Conservation (phyloP, 257 asterid species). For the Handroanthus guayacan region DNA sequence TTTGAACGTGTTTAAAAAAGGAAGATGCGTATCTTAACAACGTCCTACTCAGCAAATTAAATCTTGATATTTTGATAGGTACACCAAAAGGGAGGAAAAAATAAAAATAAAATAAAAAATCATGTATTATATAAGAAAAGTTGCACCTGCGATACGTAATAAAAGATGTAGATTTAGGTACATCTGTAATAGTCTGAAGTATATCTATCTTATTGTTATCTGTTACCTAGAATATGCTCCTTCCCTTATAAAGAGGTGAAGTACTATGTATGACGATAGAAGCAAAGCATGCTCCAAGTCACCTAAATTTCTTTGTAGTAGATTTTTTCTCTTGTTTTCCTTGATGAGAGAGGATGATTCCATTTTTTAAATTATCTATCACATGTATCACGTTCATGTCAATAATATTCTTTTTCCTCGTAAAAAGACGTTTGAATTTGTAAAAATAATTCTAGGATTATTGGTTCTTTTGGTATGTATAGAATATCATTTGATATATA, state of each 20-base stretch:
- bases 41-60: constrained; percentile 17
- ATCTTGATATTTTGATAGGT: constrained; percentile 21
- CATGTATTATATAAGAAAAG: neutral
- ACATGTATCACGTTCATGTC: too few species aligned
- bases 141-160: neutral
- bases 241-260: too few species aligned
- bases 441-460: too few species aligned
- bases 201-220: neutral
- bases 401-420: too few species aligned
- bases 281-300: neutral
- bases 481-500: too few species aligned
- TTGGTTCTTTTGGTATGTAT: too few species aligned
- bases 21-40: neutral
- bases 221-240: neutral
- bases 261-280: neutral
- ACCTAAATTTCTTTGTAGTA: neutral
- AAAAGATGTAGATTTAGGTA: neutral
- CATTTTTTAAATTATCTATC: too few species aligned
- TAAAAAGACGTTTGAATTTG: too few species aligned
- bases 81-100: neutral
- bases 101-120: neutral
- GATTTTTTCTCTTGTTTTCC: neutral
- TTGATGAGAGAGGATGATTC: neutral
- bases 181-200: neutral
- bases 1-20: neutral